Percentiles rank a stretch among this genome's conserved stretches.
Conservation (phyloP, 2,329 filamentous ascomycete genomes). For the Colletotrichum eleusines region DNA sequence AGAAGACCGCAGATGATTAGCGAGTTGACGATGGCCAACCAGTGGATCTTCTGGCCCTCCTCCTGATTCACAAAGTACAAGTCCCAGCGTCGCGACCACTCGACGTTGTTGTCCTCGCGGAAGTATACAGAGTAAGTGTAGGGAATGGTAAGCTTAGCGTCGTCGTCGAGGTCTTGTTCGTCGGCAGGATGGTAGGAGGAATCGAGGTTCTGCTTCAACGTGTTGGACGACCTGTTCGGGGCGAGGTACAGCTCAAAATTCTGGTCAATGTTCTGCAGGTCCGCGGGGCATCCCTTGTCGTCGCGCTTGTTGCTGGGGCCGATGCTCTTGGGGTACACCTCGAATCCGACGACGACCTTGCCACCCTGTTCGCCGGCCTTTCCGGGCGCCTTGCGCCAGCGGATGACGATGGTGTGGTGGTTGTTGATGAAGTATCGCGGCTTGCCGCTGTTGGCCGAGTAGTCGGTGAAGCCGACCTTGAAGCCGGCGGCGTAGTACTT, state of each 20-base stretch:
- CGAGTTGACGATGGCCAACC: conserved; percentile 90
- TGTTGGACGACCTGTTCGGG: conserved; percentile 69
- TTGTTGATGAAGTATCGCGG: conserved; percentile 85
- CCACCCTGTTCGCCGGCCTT: conserved; percentile 76
- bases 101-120: conserved; percentile 81
- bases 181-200: conserved; percentile 70
- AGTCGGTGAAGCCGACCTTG: conserved; percentile 84
- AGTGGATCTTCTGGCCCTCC: conserved; percentile 84
- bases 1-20: conserved; percentile 84
- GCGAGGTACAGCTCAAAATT: conserved; percentile 77
- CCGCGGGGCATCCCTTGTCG: conserved; percentile 74
- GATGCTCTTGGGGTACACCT: conserved; percentile 90
- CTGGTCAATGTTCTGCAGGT: conserved; percentile 72
- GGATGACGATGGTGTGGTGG: conserved; percentile 86
- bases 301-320: conserved; percentile 70
- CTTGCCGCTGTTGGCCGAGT: conserved; percentile 68
- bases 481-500: conserved; percentile 94
- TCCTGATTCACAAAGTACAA: conserved; percentile 91
- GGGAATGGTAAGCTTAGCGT: conserved; percentile 77
- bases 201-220: conserved; percentile 62
- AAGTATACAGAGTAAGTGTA: conserved; percentile 94
- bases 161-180: conserved; percentile 70
- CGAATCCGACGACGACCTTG: conserved; percentile 88
- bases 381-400: conserved; percentile 79
- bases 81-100: conserved; percentile 90